Conservation (phyloP, 495 filamentous ascomycete genomes). For the Neurospora sp. region DNA sequence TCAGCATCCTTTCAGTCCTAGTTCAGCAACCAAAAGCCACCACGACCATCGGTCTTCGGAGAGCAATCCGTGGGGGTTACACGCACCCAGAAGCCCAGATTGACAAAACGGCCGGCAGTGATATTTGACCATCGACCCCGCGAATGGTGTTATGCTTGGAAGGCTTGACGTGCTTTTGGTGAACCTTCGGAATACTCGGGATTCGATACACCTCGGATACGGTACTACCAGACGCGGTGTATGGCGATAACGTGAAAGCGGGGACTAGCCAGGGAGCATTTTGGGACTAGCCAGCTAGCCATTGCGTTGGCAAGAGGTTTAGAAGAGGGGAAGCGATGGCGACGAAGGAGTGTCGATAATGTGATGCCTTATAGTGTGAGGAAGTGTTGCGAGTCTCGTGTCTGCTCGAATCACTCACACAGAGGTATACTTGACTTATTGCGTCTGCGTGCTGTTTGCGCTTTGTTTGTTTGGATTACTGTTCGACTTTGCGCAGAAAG, state of each 20-base stretch:
- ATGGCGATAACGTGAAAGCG: not conserved
- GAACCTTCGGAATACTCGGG: not conserved
- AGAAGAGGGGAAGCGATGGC: not conserved
- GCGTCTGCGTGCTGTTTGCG: not conserved
- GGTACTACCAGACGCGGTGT: not conserved
- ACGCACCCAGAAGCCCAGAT: not conserved
- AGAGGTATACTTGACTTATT: not conserved
- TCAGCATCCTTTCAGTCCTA: not conserved
- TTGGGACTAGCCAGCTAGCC: too few species aligned
- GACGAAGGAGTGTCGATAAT: not conserved
- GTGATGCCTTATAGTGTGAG: not conserved
- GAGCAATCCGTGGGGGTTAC: not conserved
- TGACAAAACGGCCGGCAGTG: not conserved
- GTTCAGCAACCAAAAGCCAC: not conserved
- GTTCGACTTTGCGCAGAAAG: not conserved
- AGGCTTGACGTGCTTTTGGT: not conserved
- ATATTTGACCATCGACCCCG: constrained; percentile 1
- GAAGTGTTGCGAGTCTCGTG: not conserved
- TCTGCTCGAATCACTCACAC: not conserved
- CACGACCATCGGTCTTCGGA: not conserved
- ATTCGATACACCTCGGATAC: not conserved
- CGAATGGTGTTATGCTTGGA: constrained; percentile 7
- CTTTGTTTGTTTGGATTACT: not conserved
- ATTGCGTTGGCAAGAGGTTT: not conserved
- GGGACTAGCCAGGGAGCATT: too few species aligned